Conservation (phyloP, 768 basidiomycete species). For the Gelatoporia subvermispora region DNA sequence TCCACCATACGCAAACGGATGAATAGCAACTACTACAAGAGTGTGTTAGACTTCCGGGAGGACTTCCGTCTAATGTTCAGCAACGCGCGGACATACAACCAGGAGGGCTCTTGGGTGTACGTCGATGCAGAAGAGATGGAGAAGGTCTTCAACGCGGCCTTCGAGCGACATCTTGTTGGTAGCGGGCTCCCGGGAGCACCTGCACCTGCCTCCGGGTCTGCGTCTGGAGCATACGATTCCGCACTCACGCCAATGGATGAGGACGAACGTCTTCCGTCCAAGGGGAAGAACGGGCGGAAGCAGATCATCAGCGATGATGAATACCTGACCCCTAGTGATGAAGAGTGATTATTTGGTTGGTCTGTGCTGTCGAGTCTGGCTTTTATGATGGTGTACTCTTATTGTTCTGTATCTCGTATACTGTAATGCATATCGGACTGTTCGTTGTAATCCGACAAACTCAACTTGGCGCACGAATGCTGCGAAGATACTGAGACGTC, state of each 20-base stretch:
- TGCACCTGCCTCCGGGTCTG: constrained; percentile 34
- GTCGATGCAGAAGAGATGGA: constrained; percentile 93
- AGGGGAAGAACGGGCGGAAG: constrained; percentile 59
- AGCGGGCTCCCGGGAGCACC: constrained; percentile 75
- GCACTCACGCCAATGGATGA: constrained; percentile 81
- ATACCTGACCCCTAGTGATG: constrained; percentile 68
- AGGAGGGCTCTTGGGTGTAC: constrained; percentile 94
- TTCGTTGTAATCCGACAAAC: too few relatives aligned
- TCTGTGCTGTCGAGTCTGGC: not conserved
- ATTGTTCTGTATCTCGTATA: not conserved
- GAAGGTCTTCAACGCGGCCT: constrained; percentile 74
- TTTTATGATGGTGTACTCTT: not conserved
- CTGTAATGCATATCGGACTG: too few relatives aligned
- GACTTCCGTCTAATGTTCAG: constrained; percentile 92
- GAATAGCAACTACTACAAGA: constrained; percentile 65
- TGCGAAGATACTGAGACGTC: too few relatives aligned
- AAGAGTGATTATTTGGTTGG: constrained; percentile 41
- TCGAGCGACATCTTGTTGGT: constrained; percentile 57
- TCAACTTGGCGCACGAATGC: too few relatives aligned
- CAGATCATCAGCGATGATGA: constrained; percentile 70
- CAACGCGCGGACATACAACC: constrained; percentile 92
- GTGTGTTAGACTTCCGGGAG: constrained; percentile 60
- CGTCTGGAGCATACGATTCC: constrained; percentile 43
- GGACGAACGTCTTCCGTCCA: constrained; percentile 60
- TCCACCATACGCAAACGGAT: constrained; percentile 79